These are phyloP conservation scores for Mrakia blollopis DNA, from an alignment of 768 basidiomycete genomes.

Conservation along the genomic window DNA sequence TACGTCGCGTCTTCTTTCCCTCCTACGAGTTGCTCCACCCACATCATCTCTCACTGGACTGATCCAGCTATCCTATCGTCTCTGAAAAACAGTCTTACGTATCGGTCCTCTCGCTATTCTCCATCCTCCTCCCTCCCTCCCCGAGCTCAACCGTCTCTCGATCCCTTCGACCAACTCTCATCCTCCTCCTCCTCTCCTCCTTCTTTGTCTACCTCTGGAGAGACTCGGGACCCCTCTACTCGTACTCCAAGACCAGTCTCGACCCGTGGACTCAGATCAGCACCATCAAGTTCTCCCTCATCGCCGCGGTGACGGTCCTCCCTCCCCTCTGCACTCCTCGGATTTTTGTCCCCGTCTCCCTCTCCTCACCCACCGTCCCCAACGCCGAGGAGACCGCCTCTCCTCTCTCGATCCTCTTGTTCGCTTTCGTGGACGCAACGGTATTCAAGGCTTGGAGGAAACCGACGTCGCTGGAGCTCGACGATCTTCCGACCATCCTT, in stretches of 20 bases:
- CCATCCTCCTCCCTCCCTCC: slow-evolving; percentile 8
- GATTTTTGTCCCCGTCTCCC: neutral
- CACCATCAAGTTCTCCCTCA: neutral
- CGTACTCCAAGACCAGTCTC: neutral
- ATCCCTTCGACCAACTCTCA: neutral
- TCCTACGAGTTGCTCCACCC: neutral
- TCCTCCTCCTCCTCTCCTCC: slow-evolving; percentile 11
- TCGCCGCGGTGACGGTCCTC: neutral
- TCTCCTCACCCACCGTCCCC: neutral
- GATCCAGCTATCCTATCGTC: too few relatives aligned
- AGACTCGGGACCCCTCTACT: neutral
- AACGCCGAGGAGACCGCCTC: slow-evolving; percentile 20
- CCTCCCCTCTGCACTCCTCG: slow-evolving; percentile 22
- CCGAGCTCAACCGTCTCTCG: neutral
- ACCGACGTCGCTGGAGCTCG: slow-evolving; percentile 41
- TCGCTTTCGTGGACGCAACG: slow-evolving; percentile 35
- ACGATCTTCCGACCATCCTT: slow-evolving; percentile 48
- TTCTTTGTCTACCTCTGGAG: neutral
- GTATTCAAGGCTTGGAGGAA: slow-evolving; percentile 40
- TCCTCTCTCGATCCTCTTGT: slow-evolving; percentile 11
- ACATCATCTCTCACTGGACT: too few relatives aligned
- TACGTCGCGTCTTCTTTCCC: neutral
- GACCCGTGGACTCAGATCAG: neutral
- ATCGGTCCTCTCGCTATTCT: neutral
- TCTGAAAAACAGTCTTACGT: slow-evolving; percentile 5